phyloP scores from a whole-genome alignment of 2,329 filamentous ascomycete species.

The Rutstroemia sydowiana region DNA sequence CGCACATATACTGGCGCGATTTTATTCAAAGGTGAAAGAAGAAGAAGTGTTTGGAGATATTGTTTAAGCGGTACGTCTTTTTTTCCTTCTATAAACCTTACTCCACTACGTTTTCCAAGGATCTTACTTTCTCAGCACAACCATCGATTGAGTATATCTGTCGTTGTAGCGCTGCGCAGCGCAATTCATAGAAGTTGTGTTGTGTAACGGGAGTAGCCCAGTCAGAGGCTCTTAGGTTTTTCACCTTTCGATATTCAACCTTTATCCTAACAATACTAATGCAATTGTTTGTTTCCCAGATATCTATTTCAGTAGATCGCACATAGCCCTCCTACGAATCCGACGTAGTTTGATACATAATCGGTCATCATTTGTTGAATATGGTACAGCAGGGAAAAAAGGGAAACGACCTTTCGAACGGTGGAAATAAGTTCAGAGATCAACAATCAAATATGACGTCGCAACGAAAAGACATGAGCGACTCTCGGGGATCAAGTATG shows the following conservation, averaged over 20 bases:
- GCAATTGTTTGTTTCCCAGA: conserved; percentile 7
- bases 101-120: too few relatives aligned
- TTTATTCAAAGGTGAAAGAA: conserved; percentile 9
- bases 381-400: conserved; percentile 50
- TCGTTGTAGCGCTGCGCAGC: conserved; percentile 1
- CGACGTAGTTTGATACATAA: not conserved
- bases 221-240: not conserved
- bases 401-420: conserved; percentile 35
- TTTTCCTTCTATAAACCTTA: not conserved
- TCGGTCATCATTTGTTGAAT: conserved; percentile 33
- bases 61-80: conserved; percentile 15
- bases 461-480: conserved; percentile 51
- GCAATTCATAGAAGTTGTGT: conserved; percentile 6
- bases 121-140: not conserved
- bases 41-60: conserved; percentile 11
- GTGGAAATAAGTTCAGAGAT: conserved; percentile 38
- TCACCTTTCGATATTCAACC: not conserved
- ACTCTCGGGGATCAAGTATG: conserved; percentile 40
- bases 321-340: not conserved
- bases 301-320: not conserved
- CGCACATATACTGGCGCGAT: conserved; percentile 18
- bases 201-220: not conserved
- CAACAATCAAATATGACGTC: conserved; percentile 48
- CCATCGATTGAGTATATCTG: not conserved
- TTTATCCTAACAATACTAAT: conserved; percentile 2